These are phyloP conservation scores for Suillus subalutaceus DNA, from an alignment of 768 basidiomycete genomes.

Conservation along the genomic window DNA sequence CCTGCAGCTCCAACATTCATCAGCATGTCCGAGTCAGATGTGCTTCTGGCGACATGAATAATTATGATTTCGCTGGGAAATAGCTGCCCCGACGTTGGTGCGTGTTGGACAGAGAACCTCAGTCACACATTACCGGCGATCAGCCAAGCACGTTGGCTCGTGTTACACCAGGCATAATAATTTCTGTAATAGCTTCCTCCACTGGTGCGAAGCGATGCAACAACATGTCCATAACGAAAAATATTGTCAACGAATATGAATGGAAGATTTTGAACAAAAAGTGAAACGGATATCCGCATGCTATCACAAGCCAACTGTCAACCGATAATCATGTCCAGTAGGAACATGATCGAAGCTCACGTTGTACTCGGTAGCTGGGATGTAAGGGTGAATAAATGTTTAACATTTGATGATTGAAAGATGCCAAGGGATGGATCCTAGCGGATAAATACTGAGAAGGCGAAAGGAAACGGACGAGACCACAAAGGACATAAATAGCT, in stretches of 20 bases:
- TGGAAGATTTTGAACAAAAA: conserved; percentile 1
- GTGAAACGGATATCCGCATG: background rate
- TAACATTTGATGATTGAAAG: conserved; percentile 12
- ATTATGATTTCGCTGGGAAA: background rate
- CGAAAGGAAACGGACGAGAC: background rate
- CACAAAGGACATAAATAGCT: conserved; percentile 36
- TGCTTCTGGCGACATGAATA: background rate
- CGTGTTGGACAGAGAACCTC: background rate
- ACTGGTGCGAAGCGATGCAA: background rate
- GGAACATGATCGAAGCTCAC: background rate
- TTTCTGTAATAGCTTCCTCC: background rate
- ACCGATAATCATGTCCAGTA: background rate
- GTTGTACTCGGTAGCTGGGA: background rate
- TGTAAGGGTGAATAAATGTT: no score
- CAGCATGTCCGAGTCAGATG: background rate
- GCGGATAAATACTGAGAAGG: conserved; percentile 9
- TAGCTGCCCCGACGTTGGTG: background rate
- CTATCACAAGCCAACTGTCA: background rate
- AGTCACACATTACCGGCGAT: background rate
- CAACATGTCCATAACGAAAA: background rate
- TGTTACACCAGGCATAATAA: background rate
- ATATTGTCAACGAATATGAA: background rate
- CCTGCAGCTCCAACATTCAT: background rate
- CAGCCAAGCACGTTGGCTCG: background rate
- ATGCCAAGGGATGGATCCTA: background rate